phyloP scores from a whole-genome alignment of 2,329 filamentous ascomycete species.

The Aspergillus hortae region DNA sequence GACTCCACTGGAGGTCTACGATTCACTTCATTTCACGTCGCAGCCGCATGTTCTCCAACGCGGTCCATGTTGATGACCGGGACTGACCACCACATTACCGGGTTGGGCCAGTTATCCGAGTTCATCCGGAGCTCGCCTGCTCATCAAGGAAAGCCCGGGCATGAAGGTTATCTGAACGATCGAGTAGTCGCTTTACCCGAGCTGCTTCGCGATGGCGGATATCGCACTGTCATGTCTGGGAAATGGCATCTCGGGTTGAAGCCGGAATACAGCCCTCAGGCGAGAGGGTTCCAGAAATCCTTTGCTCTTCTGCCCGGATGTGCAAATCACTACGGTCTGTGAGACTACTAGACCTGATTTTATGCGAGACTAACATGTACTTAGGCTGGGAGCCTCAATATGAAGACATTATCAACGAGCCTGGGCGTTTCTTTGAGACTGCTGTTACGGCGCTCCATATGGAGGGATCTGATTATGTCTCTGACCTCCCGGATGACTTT shows the following conservation, averaged over 20 bases:
- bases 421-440: constrained; percentile 39
- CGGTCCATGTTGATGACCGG: constrained; percentile 66
- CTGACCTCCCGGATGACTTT: constrained; percentile 49
- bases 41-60: constrained; percentile 62
- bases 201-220: constrained; percentile 56
- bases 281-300: constrained; percentile 57
- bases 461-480: constrained; percentile 43
- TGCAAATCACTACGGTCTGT: constrained; percentile 51
- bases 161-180: constrained; percentile 63
- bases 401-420: constrained; percentile 41
- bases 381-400: no score
- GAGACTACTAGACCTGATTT: no score
- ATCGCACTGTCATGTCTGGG: constrained; percentile 58
- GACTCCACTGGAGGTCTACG: constrained; percentile 45
- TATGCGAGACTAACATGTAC: no score
- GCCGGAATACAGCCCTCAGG: constrained; percentile 53
- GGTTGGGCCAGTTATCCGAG: constrained; percentile 58
- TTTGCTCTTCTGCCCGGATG: constrained; percentile 61
- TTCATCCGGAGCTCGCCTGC: constrained; percentile 55
- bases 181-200: constrained; percentile 58
- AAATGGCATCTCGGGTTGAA: constrained; percentile 65
- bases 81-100: constrained; percentile 54
- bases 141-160: constrained; percentile 56
- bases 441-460: constrained; percentile 44
- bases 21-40: constrained; percentile 63